Evolutionary conservation across 352 stramenopile genomes (phyloP).

Genomic region (Globisporangium rhizosaccharum): DNA sequence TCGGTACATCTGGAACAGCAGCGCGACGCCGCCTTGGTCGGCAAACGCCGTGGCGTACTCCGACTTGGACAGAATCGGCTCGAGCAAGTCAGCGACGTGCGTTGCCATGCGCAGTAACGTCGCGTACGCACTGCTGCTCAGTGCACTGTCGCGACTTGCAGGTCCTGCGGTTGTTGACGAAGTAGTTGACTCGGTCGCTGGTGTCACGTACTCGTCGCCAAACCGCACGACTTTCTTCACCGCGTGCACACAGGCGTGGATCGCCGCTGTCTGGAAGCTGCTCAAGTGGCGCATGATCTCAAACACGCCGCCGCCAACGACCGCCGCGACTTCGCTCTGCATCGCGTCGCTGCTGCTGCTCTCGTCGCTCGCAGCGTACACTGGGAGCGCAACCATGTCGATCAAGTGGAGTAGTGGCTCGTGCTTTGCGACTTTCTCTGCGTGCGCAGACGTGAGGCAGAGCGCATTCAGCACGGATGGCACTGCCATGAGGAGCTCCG

Average conservation of each 20-base stretch:
- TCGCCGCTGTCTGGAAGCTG: conserved; percentile 75
- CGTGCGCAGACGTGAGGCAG: conserved; percentile 89
- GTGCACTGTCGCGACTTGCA: not conserved
- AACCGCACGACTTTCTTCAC: conserved; percentile 89
- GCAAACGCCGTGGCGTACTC: conserved; percentile 92
- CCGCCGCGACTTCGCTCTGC: conserved; percentile 89
- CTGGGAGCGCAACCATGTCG: conserved; percentile 87
- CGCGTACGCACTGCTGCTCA: conserved; percentile 15
- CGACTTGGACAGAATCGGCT: conserved; percentile 93
- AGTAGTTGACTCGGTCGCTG: not conserved
- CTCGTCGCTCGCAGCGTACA: conserved; percentile 67
- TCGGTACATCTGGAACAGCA: conserved; percentile 87
- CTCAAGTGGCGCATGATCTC: conserved; percentile 95
- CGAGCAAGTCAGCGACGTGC: conserved; percentile 90
- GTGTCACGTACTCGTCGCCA: conserved; percentile 44
- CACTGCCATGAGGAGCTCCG: conserved; percentile 93
- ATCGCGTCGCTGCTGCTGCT: conserved; percentile 85
- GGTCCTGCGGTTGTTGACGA: too few relatives aligned
- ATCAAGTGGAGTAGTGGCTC: conserved; percentile 90
- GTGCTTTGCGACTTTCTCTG: conserved; percentile 85
- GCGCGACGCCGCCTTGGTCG: conserved; percentile 83
- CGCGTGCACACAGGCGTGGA: conserved; percentile 86
- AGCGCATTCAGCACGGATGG: conserved; percentile 92
- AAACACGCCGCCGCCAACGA: conserved; percentile 92
- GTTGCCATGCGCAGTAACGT: conserved; percentile 59